Percentiles rank a stretch among this genome's conserved stretches.
Conservation (phyloP, 2,329 filamentous ascomycete genomes). For the Allantophomopsis lycopodina region DNA sequence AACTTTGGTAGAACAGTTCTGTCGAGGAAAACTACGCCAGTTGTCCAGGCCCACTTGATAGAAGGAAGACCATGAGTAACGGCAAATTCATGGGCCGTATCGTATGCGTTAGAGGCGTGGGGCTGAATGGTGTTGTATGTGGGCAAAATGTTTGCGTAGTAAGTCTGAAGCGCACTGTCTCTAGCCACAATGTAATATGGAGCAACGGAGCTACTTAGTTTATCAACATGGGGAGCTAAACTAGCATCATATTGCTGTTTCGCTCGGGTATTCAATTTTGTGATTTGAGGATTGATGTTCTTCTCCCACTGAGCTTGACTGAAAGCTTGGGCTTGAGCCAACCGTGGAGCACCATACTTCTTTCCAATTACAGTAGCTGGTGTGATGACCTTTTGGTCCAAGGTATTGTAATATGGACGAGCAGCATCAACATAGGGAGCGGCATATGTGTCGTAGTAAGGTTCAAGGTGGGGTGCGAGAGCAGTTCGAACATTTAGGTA, state of each 20-base stretch:
- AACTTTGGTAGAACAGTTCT: constrained; percentile 71
- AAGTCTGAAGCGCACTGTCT: constrained; percentile 51
- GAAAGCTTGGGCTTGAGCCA: constrained; percentile 53
- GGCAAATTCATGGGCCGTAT: constrained; percentile 50
- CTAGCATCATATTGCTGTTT: constrained; percentile 54
- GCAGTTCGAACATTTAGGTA: constrained; percentile 55
- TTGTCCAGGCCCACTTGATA: constrained; percentile 55
- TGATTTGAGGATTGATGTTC: constrained; percentile 61
- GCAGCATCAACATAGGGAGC: constrained; percentile 68
- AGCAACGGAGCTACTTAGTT: constrained; percentile 36
- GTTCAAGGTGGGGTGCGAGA: constrained; percentile 62
- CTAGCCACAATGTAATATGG: constrained; percentile 63
- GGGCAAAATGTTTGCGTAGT: constrained; percentile 61
- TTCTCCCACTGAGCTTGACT: constrained; percentile 64
- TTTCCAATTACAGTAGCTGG: constrained; percentile 55
- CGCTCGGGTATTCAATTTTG: constrained; percentile 45
- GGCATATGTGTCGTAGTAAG: constrained; percentile 77
- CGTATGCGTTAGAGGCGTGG: constrained; percentile 57
- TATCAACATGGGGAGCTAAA: constrained; percentile 62
- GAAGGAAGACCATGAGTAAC: constrained; percentile 60
- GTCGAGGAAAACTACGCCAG: constrained; percentile 57
- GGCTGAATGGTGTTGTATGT: constrained; percentile 63
- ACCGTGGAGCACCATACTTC: constrained; percentile 62
- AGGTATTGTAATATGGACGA: constrained; percentile 58
- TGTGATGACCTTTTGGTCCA: constrained; percentile 50